Evolutionary conservation across 257 asterid species (phyloP).

Genomic region (Ligustrum vulgare): DNA sequence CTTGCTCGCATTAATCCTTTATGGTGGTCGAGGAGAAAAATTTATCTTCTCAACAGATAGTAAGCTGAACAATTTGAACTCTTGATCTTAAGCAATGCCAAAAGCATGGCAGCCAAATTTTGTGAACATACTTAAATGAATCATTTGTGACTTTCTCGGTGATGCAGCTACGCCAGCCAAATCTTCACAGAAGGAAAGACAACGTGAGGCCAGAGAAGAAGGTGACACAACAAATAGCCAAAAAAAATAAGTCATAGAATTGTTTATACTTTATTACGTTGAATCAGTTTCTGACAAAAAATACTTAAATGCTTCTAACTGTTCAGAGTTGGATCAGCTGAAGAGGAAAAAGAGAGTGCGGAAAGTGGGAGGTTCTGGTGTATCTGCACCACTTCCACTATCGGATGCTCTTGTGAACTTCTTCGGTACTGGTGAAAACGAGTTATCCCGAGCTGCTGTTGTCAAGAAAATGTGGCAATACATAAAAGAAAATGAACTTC

Average conservation of each 20-base stretch:
- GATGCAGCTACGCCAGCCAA: constrained; percentile 29
- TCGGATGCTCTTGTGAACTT: constrained; percentile 41
- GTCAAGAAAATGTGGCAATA: constrained; percentile 47
- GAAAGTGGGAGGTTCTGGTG: constrained; percentile 31
- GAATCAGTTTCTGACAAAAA: background rate
- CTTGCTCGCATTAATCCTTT: background rate
- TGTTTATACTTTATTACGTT: background rate
- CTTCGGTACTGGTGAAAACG: constrained; percentile 37
- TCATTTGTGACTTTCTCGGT: background rate
- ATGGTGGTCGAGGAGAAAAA: background rate
- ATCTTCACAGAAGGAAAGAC: constrained; percentile 29
- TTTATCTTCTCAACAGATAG: background rate
- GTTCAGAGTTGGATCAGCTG: constrained; percentile 30
- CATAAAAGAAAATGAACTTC: constrained; percentile 45
- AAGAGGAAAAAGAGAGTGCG: constrained; percentile 33
- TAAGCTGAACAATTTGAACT: background rate
- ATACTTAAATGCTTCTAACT: background rate
- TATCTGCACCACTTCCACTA: constrained; percentile 36
- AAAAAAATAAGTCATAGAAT: background rate
- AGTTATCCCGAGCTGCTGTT: constrained; percentile 36
- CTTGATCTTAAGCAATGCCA: background rate
- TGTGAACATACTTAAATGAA: background rate
- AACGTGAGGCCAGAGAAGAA: constrained; percentile 33
- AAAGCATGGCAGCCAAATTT: background rate
- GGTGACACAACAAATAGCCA: constrained; percentile 24